These are phyloP conservation scores for Hymenoscyphus infarciens DNA, from an alignment of 2,329 filamentous ascomycete species.

Conservation along the genomic window DNA sequence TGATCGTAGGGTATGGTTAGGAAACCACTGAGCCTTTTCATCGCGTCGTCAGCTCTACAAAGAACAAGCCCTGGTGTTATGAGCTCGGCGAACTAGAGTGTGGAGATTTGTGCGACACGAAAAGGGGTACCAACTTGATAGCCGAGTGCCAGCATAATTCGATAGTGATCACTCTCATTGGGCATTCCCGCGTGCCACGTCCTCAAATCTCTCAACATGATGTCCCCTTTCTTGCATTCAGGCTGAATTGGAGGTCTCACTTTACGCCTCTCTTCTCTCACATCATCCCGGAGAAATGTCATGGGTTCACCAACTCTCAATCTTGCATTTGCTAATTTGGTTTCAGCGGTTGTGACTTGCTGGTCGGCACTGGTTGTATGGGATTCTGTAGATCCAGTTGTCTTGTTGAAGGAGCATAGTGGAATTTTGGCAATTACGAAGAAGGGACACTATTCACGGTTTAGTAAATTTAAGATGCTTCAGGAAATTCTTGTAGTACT, in stretches of 20 bases:
- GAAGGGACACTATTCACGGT: slow-evolving; percentile 33
- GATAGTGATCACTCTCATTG: slow-evolving; percentile 47
- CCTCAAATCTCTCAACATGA: slow-evolving; percentile 56
- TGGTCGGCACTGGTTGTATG: slow-evolving; percentile 35
- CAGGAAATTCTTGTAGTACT: slow-evolving; percentile 11
- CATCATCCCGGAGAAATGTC: slow-evolving; percentile 40
- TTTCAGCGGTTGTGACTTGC: slow-evolving; percentile 28
- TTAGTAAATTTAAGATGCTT: slow-evolving; percentile 11
- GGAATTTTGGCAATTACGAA: slow-evolving; percentile 41
- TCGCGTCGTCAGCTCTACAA: slow-evolving; percentile 1
- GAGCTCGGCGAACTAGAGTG: background rate
- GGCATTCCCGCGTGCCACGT: slow-evolving; percentile 64
- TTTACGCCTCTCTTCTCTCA: slow-evolving; percentile 39
- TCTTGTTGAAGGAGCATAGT: slow-evolving; percentile 36
- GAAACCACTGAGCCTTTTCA: slow-evolving; percentile 32
- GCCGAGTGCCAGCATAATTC: slow-evolving; percentile 56
- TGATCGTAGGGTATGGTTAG: slow-evolving; percentile 28
- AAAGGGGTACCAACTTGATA: slow-evolving; percentile 25
- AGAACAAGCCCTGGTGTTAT: background rate
- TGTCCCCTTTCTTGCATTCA: slow-evolving; percentile 48
- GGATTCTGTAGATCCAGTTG: slow-evolving; percentile 39
- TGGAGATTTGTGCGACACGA: background rate
- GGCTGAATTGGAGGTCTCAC: slow-evolving; percentile 48
- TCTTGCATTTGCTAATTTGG: slow-evolving; percentile 35
- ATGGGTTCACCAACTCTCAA: slow-evolving; percentile 50